Base-by-base conservation (phyloP, 805 yeast species). In the Barnettozyma siamensis region DNA sequence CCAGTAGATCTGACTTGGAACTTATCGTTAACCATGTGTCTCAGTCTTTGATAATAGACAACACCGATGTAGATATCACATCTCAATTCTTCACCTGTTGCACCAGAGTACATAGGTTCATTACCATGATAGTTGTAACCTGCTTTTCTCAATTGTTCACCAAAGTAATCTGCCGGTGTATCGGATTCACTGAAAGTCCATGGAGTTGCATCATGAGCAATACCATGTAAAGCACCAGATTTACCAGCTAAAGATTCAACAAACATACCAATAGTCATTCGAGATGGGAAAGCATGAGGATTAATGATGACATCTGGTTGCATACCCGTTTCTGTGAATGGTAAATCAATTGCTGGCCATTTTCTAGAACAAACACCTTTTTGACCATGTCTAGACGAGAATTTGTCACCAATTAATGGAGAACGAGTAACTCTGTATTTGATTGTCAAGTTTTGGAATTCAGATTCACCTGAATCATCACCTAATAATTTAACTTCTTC, bases 191-290 rank as follows among this genome's bases (percentile, higher is more conserved):
- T 76, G 64, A 91, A 93, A 51, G 75, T 80, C 95, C 96, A 93
- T 35, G 99, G 99, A 0, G 99, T 91, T 33, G 95, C 79, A 59
- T 93, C 98, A 58, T 91, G 98, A 1, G 98, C 94, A 60, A 89
- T 82, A 58, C 99, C 99, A 54, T 93, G 99, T 56, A 93, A 69
- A 7, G 96, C 96, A 63, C 99, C 99, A 5, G 98, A 93, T 65
- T 93, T 93, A 59, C 99, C 99, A n/a, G 99, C 98, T 43, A 93
- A 67, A 40, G 95, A 84, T 67, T 93, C 99, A 37, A 93, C 97
- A 67, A 93, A 93, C 98, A 93, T 93, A 71, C 99, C 99, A 65
- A 93, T 91, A 11, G 99, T 93, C 99, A 93, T 93, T 73, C 99
- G 93, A 37, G 98, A 91, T 54, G 99, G 99, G 91, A 91, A 93